Conservation (phyloP, 2,329 filamentous ascomycete species). For the Furcasterigmium furcatum region DNA sequence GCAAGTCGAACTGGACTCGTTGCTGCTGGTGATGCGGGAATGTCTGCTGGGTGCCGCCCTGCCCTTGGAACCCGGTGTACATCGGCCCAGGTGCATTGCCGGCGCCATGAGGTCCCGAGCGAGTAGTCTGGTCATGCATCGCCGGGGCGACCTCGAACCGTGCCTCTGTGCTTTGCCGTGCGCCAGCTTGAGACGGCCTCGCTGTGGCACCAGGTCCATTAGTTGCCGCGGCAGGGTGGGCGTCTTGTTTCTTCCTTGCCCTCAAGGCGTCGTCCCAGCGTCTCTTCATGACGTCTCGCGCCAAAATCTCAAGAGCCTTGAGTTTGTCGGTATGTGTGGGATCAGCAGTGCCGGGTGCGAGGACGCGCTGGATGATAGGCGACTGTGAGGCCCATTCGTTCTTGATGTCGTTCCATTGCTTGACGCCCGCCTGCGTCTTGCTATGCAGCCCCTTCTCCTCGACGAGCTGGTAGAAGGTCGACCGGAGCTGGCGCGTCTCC, state of each 20-base stretch:
- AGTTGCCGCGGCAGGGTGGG: too few relatives aligned
- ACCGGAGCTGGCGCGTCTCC: constrained; percentile 56
- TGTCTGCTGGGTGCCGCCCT: not conserved
- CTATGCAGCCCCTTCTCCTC: constrained; percentile 65
- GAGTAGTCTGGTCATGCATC: not conserved
- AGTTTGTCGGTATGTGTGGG: constrained; percentile 51
- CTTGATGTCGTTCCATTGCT: constrained; percentile 71
- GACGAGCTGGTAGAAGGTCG: constrained; percentile 63
- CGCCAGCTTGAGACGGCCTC: too few relatives aligned
- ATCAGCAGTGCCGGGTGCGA: constrained; percentile 48
- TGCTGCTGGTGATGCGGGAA: not conserved
- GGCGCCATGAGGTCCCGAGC: not conserved
- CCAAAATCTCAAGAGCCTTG: constrained; percentile 67
- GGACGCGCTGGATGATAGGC: constrained; percentile 48
- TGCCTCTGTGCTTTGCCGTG: not conserved
- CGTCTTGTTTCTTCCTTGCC: constrained; percentile 28
- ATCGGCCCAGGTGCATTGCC: not conserved
- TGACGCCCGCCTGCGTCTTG: constrained; percentile 68
- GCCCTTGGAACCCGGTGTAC: not conserved
- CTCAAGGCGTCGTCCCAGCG: constrained; percentile 61
- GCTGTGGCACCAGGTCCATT: too few relatives aligned
- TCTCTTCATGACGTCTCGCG: constrained; percentile 75
- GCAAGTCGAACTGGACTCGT: not conserved
- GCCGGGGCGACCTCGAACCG: not conserved
- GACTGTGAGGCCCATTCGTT: constrained; percentile 62